Evolutionary conservation across 2,329 filamentous ascomycete species (phyloP), one percentile per base, ranked within the genome.

Genomic region (Hirsutella rhossiliensis): DNA sequence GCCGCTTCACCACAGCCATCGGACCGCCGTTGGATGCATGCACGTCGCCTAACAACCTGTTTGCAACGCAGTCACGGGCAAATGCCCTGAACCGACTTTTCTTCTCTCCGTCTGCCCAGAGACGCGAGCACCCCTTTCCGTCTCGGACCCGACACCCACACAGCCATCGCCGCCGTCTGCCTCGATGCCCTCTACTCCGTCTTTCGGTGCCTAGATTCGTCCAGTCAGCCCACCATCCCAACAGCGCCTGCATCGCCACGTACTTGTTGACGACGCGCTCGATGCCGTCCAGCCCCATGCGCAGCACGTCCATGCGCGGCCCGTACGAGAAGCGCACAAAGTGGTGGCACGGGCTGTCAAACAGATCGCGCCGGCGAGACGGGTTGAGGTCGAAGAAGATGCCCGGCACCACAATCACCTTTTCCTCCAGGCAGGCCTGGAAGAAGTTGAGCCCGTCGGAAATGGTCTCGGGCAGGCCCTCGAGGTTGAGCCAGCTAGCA

Each of bases 301-400:
- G 80, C 45, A 94, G 67, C 34, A 78, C 76, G 11, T 89, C 84
- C 80, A 90, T 84, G 56, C 75, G 81, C 4, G 87, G 87, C 0
- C 87, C 87, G 58, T 92, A 94, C 45, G 82, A 87, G 54, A 94
- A 75, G 43, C 87, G 76, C 27, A 94, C 84, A 61, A 90, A 94
- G 66, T 92, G 84, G 66, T 97, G 90, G 66, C 90, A 96, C 47
- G 90, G 90, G 53, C 80, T 87, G 66, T 97, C 90, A 53, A 97
- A 97, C 53, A 97, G 65, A 63, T 97, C 90, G 60, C 90, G 76
- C 51, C 90, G 76, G 62, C 87, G 84, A 31, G 84, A 83, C 4
- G 90, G 90, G 68, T 97, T 97, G 51, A 97, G 67, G 58, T 97
- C 90, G 62, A 97, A 97, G 75, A 97, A 97, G 63, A 97, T 97